Base-by-base conservation (phyloP, 768 basidiomycete species). In the Pisolithus albus region DNA sequence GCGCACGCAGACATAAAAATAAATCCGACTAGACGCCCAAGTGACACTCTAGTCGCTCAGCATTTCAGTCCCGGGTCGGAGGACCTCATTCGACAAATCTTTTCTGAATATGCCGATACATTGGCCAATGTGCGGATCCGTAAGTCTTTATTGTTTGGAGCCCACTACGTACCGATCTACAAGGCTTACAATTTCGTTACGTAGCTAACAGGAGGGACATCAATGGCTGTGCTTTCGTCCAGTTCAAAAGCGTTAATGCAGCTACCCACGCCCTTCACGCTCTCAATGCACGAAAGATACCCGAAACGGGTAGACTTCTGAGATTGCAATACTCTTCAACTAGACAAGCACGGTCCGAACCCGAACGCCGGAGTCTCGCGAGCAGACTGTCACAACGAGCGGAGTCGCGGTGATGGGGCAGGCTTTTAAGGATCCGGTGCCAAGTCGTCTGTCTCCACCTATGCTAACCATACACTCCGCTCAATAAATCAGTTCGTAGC, bases 191-290 rank as follows among this genome's bases (percentile, higher is more conserved):
- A 45, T 4, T 6, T 8, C 7, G 15, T 45, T 75, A 70, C 71
- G 54, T 70, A 67, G 62, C 49, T 53, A 60, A 64, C 53, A 62
- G 51, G n/a, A 53, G 65, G 21, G 70, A 63, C 0, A 69, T 71
- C 24, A 59, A 58, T 15, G 51, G 66, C 6, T 65, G 56, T 4
- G 80, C 76, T 23, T 85, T 82, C 66, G 61, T 86, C 50, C 73
- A 81, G 53, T 84, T 86, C 61, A 65, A 55, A 44, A 58, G 62
- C 50, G 63, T 72, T 45, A 68, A 76, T n/a, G 52, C 63, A 4
- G 79, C 84, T 7, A 72, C 72, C 34, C 67, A 74, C 52, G 84
- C 77, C 1, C 64, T 82, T 55, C 57, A 72, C 8, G 61, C 64
- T 32, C 59, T 80, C 23, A 69, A 74, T 58, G 75, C 38, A 24